These are phyloP conservation scores for Aureobasidium sp. DNA, from an alignment of 2,329 filamentous ascomycete species.

Conservation along the genomic window DNA sequence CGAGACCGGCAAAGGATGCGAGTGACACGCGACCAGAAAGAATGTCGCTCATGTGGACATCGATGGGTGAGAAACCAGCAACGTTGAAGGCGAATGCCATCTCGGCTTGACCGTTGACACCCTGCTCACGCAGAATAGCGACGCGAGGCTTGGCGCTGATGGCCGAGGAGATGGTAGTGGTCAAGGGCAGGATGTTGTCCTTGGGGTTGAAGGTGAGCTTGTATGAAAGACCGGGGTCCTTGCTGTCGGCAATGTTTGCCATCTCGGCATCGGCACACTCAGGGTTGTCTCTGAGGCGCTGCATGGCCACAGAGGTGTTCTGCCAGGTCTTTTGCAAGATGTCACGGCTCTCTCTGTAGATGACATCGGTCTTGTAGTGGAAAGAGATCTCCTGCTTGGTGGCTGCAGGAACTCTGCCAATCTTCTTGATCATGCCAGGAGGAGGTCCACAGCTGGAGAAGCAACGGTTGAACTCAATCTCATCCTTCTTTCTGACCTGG, in stretches of 20 bases:
- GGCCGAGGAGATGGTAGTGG: slow-evolving; percentile 50
- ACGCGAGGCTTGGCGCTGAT: slow-evolving; percentile 64
- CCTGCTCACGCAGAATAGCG: slow-evolving; percentile 89
- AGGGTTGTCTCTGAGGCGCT: slow-evolving; percentile 81
- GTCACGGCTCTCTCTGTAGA: slow-evolving; percentile 61
- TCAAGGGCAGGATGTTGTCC: slow-evolving; percentile 65
- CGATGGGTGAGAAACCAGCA: slow-evolving; percentile 83
- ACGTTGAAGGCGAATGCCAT: slow-evolving; percentile 94
- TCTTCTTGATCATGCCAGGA: slow-evolving; percentile 70
- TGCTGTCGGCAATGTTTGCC: slow-evolving; percentile 61
- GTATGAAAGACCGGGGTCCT: slow-evolving; percentile 77
- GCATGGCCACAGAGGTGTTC: slow-evolving; percentile 82
- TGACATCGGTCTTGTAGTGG: slow-evolving; percentile 57
- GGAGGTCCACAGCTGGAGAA: slow-evolving; percentile 87
- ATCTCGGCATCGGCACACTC: slow-evolving; percentile 79
- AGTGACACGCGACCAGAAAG: slow-evolving; percentile 76
- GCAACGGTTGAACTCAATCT: slow-evolving; percentile 76
- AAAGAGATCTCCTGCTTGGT: slow-evolving; percentile 70
- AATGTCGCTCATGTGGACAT: slow-evolving; percentile 93
- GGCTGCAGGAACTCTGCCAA: slow-evolving; percentile 63
- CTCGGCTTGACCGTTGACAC: slow-evolving; percentile 92
- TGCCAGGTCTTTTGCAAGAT: slow-evolving; percentile 84
- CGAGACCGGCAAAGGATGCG: slow-evolving; percentile 74
- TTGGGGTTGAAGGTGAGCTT: slow-evolving; percentile 71
- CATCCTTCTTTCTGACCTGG: slow-evolving; percentile 79